Evolutionary conservation across 345 rosid genomes (phyloP).

Genomic region (Populus pruinosa): DNA sequence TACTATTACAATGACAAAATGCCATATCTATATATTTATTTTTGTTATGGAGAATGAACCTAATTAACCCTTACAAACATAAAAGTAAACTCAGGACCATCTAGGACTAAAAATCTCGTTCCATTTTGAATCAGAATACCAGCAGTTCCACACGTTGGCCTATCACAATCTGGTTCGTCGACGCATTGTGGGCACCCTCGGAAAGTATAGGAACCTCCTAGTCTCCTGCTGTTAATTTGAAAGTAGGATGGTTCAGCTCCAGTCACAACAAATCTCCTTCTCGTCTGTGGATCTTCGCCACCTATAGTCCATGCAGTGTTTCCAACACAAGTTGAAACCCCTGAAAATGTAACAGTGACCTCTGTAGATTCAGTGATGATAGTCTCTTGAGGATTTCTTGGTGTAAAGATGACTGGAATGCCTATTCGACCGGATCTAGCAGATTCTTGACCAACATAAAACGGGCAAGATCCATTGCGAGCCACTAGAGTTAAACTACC

Average conservation of each 20-base stretch:
- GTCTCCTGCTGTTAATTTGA: neutral
- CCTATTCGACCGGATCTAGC: neutral
- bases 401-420: neutral
- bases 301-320: conserved; percentile 6
- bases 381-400: neutral
- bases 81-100: no score
- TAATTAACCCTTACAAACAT: no score
- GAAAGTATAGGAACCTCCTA: neutral
- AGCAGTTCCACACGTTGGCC: no score
- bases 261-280: no score
- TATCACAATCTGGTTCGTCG: no score
- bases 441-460: conserved; percentile 9
- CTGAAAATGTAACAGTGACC: conserved; percentile 10
- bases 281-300: no score
- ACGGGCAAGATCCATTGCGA: conserved; percentile 1
- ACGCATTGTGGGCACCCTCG: neutral
- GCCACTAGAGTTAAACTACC: conserved; percentile 7
- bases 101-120: no score
- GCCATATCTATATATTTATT: no score
- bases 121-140: no score
- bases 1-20: no score
- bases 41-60: no score
- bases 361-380: neutral
- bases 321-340: neutral
- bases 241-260: neutral